Base-by-base conservation (phyloP, 805 yeast genomes). In the Saccharomycopsis sp. region DNA sequence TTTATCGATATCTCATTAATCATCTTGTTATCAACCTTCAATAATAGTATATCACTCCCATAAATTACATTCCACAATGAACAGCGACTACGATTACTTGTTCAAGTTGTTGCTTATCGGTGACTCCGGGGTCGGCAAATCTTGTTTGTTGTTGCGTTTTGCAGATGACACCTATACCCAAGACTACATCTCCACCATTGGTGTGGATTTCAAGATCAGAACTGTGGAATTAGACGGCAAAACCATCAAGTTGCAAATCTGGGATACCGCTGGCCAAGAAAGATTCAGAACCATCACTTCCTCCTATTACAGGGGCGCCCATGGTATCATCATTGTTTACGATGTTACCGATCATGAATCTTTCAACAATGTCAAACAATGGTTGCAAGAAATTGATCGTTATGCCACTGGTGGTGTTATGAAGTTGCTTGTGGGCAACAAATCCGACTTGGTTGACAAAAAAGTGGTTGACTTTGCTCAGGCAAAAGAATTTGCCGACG, bases 231-330 rank as follows among this genome's bases (percentile, higher is more conserved):
- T 92, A 47, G 96, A 92, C 54, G 97, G 97, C 51, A 92, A 92
- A 69, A 85, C 95, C 41, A 92, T 92, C 60, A 92, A 92, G 67
- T 74, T 92, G 58, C 98, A 92, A 68, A 89, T 92, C 59, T 92
- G 98, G 98, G 98, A 92, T 61, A 92, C 98, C 42, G 98, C 97
- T 9, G 98, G 98, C 35, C 98, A 92, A 68, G 98, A 92, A 64
- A 72, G 98, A 55, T 92, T 92, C 69, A 80, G 97, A 66, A 92
- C 98, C 38, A 89, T 89, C 65, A 92, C 97, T 9, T 84, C 96
- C 10, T 85, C 96, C 12, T 89, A 89, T 68, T 83, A 89, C 70
- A 81, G 98, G 62, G 98, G 98, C 43, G 96, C 97, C 9, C 97
- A 89, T 60, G 98, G 98, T 48, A 92, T 89, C 62, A 92, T 89